Conservation (phyloP, 2,329 filamentous ascomycete genomes). For the Cordyceps militaris region DNA sequence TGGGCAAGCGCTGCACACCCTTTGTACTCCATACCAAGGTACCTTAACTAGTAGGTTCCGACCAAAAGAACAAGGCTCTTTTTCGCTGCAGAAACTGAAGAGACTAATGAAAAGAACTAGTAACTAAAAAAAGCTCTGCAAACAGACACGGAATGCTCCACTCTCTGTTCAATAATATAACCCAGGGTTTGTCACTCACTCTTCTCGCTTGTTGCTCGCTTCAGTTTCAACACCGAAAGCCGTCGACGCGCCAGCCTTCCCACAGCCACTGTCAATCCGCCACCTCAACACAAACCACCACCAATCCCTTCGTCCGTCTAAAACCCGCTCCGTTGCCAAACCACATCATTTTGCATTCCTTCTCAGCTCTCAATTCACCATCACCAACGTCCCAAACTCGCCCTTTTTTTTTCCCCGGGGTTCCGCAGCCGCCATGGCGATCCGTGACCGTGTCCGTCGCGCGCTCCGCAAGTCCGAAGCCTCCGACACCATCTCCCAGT, state of each 20-base stretch:
- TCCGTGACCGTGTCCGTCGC: slow-evolving; percentile 36
- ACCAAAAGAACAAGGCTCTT: too few species aligned
- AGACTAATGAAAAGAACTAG: too few species aligned
- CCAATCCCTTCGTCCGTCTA: slow-evolving; percentile 1
- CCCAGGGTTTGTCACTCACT: too few species aligned
- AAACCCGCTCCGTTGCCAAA: not conserved
- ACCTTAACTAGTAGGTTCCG: too few species aligned
- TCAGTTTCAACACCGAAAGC: slow-evolving; percentile 4
- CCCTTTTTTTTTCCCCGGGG: not conserved
- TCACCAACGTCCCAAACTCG: not conserved
- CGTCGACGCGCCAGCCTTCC: not conserved
- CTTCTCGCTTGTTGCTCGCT: not conserved
- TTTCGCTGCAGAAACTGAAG: too few species aligned
- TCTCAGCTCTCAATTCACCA: not conserved
- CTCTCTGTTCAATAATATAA: too few species aligned
- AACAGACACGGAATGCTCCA: too few species aligned
- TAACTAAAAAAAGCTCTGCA: too few species aligned
- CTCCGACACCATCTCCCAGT: slow-evolving; percentile 26
- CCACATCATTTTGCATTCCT: not conserved
- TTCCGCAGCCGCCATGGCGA: slow-evolving; percentile 31
- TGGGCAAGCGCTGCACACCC: too few species aligned
- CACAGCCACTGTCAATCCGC: not conserved
- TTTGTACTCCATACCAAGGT: too few species aligned
- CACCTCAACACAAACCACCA: slow-evolving; percentile 1
- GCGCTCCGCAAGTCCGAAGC: slow-evolving; percentile 31